Percentiles rank a stretch among this genome's conserved stretches.
These are phyloP conservation scores for Trichoderma sp. DNA, from an alignment of 2,329 filamentous ascomycete genomes.

Conservation along the genomic window DNA sequence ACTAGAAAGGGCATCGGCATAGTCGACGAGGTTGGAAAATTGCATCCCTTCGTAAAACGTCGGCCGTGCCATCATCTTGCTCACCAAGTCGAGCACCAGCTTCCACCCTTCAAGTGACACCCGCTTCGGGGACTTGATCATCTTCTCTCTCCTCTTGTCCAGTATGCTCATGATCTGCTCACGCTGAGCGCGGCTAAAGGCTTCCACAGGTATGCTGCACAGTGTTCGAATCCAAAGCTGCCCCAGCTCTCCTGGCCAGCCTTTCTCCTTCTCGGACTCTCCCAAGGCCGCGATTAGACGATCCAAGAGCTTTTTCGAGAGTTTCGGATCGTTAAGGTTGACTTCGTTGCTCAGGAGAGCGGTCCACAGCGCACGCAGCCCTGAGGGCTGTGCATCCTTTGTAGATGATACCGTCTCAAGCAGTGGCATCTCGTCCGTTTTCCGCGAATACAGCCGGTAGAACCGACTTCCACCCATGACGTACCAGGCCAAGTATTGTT, in stretches of 20 bases:
- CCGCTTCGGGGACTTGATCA: constrained; percentile 35
- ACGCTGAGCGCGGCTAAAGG: constrained; percentile 47
- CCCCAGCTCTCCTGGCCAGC: constrained; percentile 38
- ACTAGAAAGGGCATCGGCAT: constrained; percentile 41
- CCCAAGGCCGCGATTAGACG: constrained; percentile 39
- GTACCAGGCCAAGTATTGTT: constrained; percentile 43
- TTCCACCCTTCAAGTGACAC: constrained; percentile 41
- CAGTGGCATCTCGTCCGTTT: constrained; percentile 34
- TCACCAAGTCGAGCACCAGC: constrained; percentile 48
- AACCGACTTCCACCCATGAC: constrained; percentile 41
- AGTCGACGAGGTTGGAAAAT: constrained; percentile 43
- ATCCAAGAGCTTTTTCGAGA: constrained; percentile 40
- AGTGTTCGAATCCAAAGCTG: constrained; percentile 41
- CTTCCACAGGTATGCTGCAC: constrained; percentile 43
- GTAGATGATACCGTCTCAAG: constrained; percentile 35
- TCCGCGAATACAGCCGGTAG: constrained; percentile 36
- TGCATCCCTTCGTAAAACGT: constrained; percentile 54
- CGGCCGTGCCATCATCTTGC: constrained; percentile 54
- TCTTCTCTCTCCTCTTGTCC: constrained; percentile 35
- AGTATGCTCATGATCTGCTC: constrained; percentile 48
- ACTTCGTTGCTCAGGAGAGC: constrained; percentile 44
- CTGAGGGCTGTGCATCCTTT: constrained; percentile 28
- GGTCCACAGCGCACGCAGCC: constrained; percentile 37
- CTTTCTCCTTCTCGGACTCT: constrained; percentile 37
- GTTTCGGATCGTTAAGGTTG: constrained; percentile 42